phyloP scores from a whole-genome alignment of 192 early-diverging fungal species.

The Podila minutissima region DNA sequence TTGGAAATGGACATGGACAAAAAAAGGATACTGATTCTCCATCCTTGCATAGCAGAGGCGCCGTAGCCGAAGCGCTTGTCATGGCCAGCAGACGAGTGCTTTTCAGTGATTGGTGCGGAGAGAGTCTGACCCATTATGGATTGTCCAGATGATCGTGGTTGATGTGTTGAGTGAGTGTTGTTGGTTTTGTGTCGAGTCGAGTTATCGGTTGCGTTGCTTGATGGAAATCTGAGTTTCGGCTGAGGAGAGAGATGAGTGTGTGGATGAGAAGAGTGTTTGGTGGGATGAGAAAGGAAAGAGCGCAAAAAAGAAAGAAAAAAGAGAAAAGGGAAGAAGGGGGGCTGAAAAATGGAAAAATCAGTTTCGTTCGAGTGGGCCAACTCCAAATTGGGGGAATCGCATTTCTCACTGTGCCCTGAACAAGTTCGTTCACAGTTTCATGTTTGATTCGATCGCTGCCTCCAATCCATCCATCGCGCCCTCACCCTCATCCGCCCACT shows the following conservation, averaged over 20 bases:
- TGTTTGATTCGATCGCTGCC: too few relatives aligned
- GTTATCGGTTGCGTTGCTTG: not conserved
- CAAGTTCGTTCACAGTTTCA: too few relatives aligned
- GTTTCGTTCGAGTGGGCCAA: too few relatives aligned
- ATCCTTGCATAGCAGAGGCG: slow-evolving; percentile 96
- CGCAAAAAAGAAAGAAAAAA: not conserved
- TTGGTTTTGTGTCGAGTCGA: too few relatives aligned
- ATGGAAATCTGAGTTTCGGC: not conserved
- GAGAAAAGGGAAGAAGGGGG: not conserved
- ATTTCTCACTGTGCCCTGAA: too few relatives aligned
- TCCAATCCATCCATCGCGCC: too few relatives aligned
- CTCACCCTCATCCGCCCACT: too few relatives aligned
- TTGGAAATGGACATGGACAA: slow-evolving; percentile 3
- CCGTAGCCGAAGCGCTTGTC: slow-evolving; percentile 87
- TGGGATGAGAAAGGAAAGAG: not conserved
- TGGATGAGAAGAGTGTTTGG: not conserved
- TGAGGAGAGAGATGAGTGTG: not conserved
- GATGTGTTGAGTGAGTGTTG: too few relatives aligned
- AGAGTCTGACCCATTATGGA: slow-evolving; percentile 94
- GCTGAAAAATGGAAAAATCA: too few relatives aligned
- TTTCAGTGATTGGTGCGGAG: slow-evolving; percentile 91
- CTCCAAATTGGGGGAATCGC: too few relatives aligned
- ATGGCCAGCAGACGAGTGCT: slow-evolving; percentile 77
- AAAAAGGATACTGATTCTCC: slow-evolving; percentile 82
- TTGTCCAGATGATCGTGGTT: slow-evolving; percentile 10